Evolutionary conservation across 176 grass and related monocot genomes (phyloP).

Genomic region (Oryza coarctata): DNA sequence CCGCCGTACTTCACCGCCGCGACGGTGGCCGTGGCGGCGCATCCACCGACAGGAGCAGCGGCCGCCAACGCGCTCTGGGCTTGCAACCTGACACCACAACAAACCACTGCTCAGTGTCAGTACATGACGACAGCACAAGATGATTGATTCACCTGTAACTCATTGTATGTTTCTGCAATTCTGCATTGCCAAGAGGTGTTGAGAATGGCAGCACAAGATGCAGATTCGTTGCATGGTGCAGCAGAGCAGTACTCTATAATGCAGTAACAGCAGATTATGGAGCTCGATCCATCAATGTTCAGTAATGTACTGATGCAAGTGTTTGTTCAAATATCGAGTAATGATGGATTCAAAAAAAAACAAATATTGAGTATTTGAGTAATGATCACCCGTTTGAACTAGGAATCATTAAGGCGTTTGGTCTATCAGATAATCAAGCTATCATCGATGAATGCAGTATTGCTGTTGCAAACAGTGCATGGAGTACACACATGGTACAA

Average conservation of each 20-base stretch:
- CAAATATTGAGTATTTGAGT: too few relatives aligned
- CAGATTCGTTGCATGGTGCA: too few relatives aligned
- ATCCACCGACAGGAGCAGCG: neutral
- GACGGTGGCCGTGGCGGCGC: neutral
- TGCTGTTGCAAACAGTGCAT: neutral
- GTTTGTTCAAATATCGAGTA: too few relatives aligned
- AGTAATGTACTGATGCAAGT: neutral
- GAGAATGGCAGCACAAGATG: neutral
- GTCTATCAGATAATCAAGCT: neutral
- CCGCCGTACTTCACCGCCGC: slow-evolving; percentile 62
- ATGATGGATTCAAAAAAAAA: too few relatives aligned
- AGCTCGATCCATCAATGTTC: neutral
- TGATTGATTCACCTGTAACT: neutral
- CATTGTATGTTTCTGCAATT: neutral
- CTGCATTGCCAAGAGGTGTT: neutral
- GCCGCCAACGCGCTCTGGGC: slow-evolving; percentile 64
- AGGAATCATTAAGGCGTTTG: too few relatives aligned
- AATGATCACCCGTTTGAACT: too few relatives aligned
- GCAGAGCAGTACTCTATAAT: neutral
- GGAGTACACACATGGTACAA: neutral
- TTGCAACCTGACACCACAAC: slow-evolving; percentile 52
- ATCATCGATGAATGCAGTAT: neutral
- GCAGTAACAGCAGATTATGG: neutral
- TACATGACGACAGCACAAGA: too few relatives aligned
- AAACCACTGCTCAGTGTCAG: neutral